A percentile compares a stretch with the other conserved stretches of the same genome.
phyloP scores from a whole-genome alignment of 352 stramenopile species.

The Globisporangium yorkense region DNA sequence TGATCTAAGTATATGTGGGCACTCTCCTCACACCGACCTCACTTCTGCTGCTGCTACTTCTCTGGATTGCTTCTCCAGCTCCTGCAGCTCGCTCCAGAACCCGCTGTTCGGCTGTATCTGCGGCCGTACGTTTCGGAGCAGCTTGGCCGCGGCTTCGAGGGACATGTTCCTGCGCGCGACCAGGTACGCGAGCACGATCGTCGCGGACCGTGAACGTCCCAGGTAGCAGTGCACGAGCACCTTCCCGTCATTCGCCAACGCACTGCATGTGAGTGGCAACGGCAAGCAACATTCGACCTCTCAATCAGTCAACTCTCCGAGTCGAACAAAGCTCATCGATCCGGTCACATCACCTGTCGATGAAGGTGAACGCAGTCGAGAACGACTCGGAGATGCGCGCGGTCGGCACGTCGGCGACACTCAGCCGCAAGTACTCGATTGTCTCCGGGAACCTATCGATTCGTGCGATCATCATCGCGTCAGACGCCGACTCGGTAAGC shows the following conservation, averaged over 20 bases:
- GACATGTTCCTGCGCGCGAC: constrained; percentile 31
- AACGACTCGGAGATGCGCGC: constrained; percentile 42
- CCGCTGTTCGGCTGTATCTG: constrained; percentile 61
- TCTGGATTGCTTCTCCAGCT: constrained; percentile 21
- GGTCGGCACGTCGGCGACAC: constrained; percentile 36
- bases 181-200: constrained; percentile 63
- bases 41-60: neutral
- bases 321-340: neutral
- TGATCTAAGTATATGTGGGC: neutral
- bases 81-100: constrained; percentile 46
- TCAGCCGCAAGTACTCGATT: constrained; percentile 52
- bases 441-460: constrained; percentile 30
- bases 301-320: neutral
- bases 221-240: constrained; percentile 79
- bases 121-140: constrained; percentile 39
- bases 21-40: neutral
- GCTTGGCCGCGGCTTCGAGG: constrained; percentile 31
- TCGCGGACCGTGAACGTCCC: constrained; percentile 58
- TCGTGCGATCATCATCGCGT: neutral
- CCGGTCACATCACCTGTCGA: constrained; percentile 31
- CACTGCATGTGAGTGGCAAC: constrained; percentile 16
- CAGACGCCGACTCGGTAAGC: too few species aligned
- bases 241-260: constrained; percentile 29
- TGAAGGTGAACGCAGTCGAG: constrained; percentile 42
- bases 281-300: neutral